phyloP scores from a whole-genome alignment of 306 rosid species.

The Quillaja saponaria region DNA sequence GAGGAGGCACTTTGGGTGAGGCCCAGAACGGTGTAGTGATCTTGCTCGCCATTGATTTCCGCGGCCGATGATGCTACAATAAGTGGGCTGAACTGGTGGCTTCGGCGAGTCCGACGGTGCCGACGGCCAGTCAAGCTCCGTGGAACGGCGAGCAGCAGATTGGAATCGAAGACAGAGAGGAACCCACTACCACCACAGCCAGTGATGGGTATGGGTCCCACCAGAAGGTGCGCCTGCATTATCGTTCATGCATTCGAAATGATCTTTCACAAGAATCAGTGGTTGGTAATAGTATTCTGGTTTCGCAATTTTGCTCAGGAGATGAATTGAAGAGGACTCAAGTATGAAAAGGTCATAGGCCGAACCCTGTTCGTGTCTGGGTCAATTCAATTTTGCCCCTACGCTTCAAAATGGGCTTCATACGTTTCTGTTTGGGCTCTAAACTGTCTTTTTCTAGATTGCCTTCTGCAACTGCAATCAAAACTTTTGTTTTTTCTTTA shows the following conservation, averaged over 20 bases:
- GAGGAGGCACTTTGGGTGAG: constrained; percentile 54
- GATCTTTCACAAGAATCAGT: background rate
- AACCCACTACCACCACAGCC: constrained; percentile 22
- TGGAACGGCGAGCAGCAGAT: constrained; percentile 28
- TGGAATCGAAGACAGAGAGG: constrained; percentile 30
- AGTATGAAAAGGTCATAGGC: too few relatives aligned
- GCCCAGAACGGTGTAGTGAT: constrained; percentile 70
- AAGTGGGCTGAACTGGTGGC: constrained; percentile 27
- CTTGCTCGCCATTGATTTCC: constrained; percentile 44
- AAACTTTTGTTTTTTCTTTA: too few relatives aligned
- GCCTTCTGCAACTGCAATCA: too few relatives aligned
- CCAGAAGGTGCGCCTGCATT: constrained; percentile 64
- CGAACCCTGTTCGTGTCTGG: too few relatives aligned
- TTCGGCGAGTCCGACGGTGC: constrained; percentile 25
- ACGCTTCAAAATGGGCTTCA: too few relatives aligned
- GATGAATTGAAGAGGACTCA: too few relatives aligned
- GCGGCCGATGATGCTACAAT: constrained; percentile 38
- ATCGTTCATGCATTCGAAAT: constrained; percentile 12
- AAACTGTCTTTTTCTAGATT: too few relatives aligned
- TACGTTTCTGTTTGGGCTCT: too few relatives aligned
- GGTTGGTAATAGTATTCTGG: too few relatives aligned
- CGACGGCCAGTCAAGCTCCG: constrained; percentile 19
- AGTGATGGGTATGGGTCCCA: constrained; percentile 59
- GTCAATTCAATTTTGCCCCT: too few relatives aligned
- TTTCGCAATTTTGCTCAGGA: too few relatives aligned